Conservation (phyloP, 1,139 yeast genomes). For the Geotrichum reessii region DNA sequence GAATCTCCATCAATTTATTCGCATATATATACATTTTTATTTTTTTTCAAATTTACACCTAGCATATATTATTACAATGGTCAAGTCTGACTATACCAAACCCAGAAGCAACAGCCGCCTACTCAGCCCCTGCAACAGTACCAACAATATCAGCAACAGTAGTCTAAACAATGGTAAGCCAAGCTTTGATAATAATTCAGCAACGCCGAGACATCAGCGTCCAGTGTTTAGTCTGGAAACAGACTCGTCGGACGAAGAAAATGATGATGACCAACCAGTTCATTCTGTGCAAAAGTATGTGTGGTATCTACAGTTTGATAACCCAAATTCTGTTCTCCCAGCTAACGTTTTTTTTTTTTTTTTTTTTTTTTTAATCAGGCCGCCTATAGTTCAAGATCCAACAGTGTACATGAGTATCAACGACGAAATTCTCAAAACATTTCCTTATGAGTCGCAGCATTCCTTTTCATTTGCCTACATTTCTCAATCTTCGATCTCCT, state of each 20-base stretch:
- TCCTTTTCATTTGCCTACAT: slow-evolving; percentile 80
- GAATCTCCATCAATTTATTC: background rate
- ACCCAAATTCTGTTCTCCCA: background rate
- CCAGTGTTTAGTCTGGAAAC: slow-evolving; percentile 11
- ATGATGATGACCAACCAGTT: background rate
- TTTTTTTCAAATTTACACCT: background rate
- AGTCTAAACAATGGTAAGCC: background rate
- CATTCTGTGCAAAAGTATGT: slow-evolving; percentile 2
- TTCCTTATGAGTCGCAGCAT: slow-evolving; percentile 76
- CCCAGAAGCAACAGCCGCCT: background rate
- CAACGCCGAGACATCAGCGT: background rate
- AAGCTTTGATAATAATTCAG: background rate
- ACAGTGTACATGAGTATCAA: slow-evolving; percentile 1
- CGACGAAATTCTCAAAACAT: slow-evolving; percentile 33
- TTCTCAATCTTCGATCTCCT: slow-evolving; percentile 73
- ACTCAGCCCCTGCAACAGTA: background rate
- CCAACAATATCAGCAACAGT: background rate
- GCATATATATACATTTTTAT: background rate
- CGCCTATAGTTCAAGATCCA: background rate
- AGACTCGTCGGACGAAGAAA: slow-evolving; percentile 10
- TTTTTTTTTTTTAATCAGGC: background rate
- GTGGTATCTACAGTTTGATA: background rate
- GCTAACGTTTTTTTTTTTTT: background rate
- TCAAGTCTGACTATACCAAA: background rate
- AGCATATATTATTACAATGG: slow-evolving; percentile 9